Evolutionary conservation across 179 eudicot genomes (phyloP), one percentile per base, ranked within the genome.

Genomic region (Vitellaria paradoxa): DNA sequence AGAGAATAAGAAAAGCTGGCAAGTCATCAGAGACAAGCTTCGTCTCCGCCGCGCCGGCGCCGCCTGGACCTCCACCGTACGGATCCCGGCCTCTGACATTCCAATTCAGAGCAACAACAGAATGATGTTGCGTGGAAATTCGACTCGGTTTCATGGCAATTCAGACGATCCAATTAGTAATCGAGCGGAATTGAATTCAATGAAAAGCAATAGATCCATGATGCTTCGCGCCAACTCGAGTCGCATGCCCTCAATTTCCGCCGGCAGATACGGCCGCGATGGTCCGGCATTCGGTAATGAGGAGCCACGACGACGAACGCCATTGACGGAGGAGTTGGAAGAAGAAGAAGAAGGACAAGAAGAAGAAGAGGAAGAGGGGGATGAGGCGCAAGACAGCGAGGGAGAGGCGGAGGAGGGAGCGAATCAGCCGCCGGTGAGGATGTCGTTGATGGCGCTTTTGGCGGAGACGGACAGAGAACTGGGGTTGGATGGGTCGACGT

Each of bases 391-490:
- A 0, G 73, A n/a, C 9, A 53, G 11, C 0, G 72, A 63, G 50
- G 83, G 6, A 8, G 68, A 37, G 15, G 78, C 20, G 37, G 37
- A 30, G 37, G 37, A 30, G 37, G 37, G 37, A 30, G 37, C 1
- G 37, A 2, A 0, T 30, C 37, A 73, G 71, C 65, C 66, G 81
- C 78, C 72, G 47, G 84, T 61, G 77, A 84, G 85, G 75, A 84
- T 82, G 85, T 84, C 89, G 37, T 62, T 86, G 80, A 86, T 86
- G 89, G 82, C 85, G 23, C 62, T 86, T 55, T n/a, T 86, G 77
- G 88, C 81, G 81, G 88, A 82, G 82, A 78, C 78, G 1, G 76
- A 55, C 13, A 69, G 60, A 21, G 82, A 68, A 24, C 64, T 49
- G n/a, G 68, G 30, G 68, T 63, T 75, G 67, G 85, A 83, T 8